A percentile compares a stretch with the other conserved stretches of the same genome.
Evolutionary conservation across 352 stramenopile species (phyloP).

Genomic region (Phytophthora ramorum): DNA sequence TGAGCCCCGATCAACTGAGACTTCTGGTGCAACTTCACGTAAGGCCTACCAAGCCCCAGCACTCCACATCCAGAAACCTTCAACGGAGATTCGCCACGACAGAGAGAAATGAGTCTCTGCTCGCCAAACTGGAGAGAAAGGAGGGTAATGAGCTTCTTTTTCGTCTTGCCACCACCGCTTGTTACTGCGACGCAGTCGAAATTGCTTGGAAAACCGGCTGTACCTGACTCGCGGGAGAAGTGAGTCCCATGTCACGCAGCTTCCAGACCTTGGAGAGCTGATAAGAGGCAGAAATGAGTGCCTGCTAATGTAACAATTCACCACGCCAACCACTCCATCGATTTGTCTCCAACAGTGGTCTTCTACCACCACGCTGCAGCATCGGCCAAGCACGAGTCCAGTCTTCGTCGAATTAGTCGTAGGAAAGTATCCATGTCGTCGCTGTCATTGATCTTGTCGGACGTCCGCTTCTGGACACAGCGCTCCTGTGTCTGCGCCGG

Average conservation of each 20-base stretch:
- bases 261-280: neutral
- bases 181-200: constrained; percentile 1
- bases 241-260: constrained; percentile 10
- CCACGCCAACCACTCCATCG: neutral
- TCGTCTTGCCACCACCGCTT: neutral
- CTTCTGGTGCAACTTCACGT: constrained; percentile 12
- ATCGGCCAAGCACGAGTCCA: constrained; percentile 62
- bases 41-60: constrained; percentile 15
- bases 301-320: constrained; percentile 8
- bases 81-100: constrained; percentile 3
- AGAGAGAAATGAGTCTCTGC: constrained; percentile 44
- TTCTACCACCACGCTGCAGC: constrained; percentile 30
- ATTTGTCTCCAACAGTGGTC: neutral
- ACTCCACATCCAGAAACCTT: constrained; percentile 18
- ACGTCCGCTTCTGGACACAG: too few species aligned
- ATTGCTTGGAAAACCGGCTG: neutral
- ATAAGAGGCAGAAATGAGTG: constrained; percentile 33
- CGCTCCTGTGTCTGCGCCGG: constrained; percentile 2
- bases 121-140: constrained; percentile 1
- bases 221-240: constrained; percentile 11
- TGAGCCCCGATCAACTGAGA: constrained; percentile 40
- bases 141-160: constrained; percentile 35
- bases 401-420: constrained; percentile 50
- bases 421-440: constrained; percentile 26
- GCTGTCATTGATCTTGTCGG: constrained; percentile 36